phyloP scores from a whole-genome alignment of 2,329 filamentous ascomycete genomes.

The Botrytis pseudocinerea region DNA sequence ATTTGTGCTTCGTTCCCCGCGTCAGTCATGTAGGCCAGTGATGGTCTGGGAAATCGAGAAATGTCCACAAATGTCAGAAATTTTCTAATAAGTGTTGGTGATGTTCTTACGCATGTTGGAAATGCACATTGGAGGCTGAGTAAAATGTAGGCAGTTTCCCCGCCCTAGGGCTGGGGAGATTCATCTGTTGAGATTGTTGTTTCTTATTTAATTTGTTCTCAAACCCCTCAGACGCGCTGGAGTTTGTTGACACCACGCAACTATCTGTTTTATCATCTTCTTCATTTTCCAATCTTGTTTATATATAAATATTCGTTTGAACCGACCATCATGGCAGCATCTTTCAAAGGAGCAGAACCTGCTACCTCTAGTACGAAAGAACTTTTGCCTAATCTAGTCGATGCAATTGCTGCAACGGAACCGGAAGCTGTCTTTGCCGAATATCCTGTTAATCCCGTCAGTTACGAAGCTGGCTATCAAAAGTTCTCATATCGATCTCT shows the following conservation, averaged over 20 bases:
- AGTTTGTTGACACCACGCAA: too few species aligned
- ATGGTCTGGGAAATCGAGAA: not conserved
- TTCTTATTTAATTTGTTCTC: too few species aligned
- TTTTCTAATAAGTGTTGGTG: not conserved
- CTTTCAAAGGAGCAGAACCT: not conserved
- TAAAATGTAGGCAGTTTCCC: too few species aligned
- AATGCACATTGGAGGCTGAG: too few species aligned
- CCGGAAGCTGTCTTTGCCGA: slow-evolving; percentile 18
- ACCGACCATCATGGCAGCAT: not conserved
- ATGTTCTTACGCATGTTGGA: not conserved
- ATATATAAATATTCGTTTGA: not conserved
- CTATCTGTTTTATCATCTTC: too few species aligned
- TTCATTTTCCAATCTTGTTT: too few species aligned
- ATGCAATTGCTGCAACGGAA: slow-evolving; percentile 8
- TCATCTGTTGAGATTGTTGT: too few species aligned
- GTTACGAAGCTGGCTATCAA: slow-evolving; percentile 22
- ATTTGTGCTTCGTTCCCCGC: not conserved
- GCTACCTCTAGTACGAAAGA: not conserved
- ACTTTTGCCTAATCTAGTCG: slow-evolving; percentile 18
- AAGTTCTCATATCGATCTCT: slow-evolving; percentile 24
- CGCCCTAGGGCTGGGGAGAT: too few species aligned
- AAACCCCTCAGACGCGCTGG: too few species aligned
- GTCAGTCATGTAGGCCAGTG: not conserved
- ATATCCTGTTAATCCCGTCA: slow-evolving; percentile 2
- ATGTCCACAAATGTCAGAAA: not conserved